These are phyloP conservation scores for Inonotus hispidus DNA, from an alignment of 1,284 basidiomycete species.

Conservation along the genomic window DNA sequence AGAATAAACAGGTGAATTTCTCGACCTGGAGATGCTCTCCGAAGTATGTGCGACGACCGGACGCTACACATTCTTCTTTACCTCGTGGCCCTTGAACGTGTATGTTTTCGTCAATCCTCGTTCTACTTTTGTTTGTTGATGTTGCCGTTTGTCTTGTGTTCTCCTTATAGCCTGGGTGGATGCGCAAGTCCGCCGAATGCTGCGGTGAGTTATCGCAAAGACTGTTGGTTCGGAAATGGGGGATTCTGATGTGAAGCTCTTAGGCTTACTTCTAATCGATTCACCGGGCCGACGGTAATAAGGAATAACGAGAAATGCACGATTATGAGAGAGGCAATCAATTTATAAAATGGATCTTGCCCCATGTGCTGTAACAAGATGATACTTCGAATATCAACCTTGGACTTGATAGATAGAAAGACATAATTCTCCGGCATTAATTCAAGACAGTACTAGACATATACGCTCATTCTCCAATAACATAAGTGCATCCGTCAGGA, in stretches of 20 bases:
- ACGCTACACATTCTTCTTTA: slow-evolving; percentile 67
- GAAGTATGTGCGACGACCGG: slow-evolving; percentile 49
- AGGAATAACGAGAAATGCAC: too few relatives aligned
- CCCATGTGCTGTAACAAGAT: too few relatives aligned
- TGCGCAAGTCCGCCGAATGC: slow-evolving; percentile 66
- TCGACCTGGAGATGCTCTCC: slow-evolving; percentile 60
- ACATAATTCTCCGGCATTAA: background rate
- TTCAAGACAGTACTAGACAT: background rate
- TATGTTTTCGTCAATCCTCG: slow-evolving; percentile 30
- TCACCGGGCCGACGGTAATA: background rate
- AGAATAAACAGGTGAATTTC: slow-evolving; percentile 49
- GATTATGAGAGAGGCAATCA: too few relatives aligned
- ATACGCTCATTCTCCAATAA: slow-evolving; percentile 28
- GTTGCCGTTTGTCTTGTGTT: background rate
- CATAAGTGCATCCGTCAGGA: slow-evolving; percentile 29
- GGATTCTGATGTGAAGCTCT: too few relatives aligned
- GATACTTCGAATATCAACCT: too few relatives aligned
- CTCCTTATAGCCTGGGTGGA: slow-evolving; percentile 49
- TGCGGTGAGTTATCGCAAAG: slow-evolving; percentile 41
- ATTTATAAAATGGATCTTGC: too few relatives aligned
- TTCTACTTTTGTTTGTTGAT: background rate
- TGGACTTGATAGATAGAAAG: too few relatives aligned
- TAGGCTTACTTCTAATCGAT: background rate
- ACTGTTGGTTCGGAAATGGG: too few relatives aligned
- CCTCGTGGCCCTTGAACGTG: slow-evolving; percentile 70